Evolutionary conservation across 2,329 filamentous ascomycete genomes (phyloP).

Genomic region (Fusarium zealandicum): DNA sequence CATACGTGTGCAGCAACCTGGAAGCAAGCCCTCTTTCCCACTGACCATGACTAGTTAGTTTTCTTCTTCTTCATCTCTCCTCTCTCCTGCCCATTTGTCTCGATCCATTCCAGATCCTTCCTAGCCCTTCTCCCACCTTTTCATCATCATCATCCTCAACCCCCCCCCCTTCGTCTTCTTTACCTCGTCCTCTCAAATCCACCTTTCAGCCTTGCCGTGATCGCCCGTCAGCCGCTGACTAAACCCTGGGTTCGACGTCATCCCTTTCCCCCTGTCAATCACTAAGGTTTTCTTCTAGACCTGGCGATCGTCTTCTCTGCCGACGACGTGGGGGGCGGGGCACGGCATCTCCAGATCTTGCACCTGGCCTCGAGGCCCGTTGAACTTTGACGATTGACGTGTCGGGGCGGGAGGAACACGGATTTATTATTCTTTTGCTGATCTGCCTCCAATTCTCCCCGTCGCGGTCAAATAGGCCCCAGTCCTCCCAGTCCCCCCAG

Average conservation of each 20-base stretch:
- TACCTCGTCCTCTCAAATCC: constrained; percentile 31
- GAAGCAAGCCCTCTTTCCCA: no score
- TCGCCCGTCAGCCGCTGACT: constrained; percentile 35
- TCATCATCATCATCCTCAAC: not conserved
- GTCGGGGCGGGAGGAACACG: constrained; percentile 20
- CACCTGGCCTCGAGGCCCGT: constrained; percentile 13
- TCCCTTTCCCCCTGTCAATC: constrained; percentile 29
- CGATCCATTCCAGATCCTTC: constrained; percentile 10
- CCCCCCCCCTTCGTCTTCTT: constrained; percentile 23
- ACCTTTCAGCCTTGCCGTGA: constrained; percentile 19
- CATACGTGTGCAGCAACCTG: no score
- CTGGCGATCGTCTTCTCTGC: constrained; percentile 3
- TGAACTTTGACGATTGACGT: constrained; percentile 23
- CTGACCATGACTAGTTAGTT: not conserved
- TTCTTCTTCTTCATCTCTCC: constrained; percentile 3
- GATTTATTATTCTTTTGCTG: no score
- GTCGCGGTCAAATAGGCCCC: constrained; percentile 31
- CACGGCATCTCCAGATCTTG: no score
- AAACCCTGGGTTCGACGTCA: constrained; percentile 35
- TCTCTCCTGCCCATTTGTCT: not conserved
- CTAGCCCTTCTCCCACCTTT: constrained; percentile 4
- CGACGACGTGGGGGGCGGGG: no score
- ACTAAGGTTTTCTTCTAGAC: constrained; percentile 8
- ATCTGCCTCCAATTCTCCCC: constrained; percentile 15
- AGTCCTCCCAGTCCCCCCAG: no score